Conservation (phyloP, 768 basidiomycete species). For the Stropharia rugosoannulata region DNA sequence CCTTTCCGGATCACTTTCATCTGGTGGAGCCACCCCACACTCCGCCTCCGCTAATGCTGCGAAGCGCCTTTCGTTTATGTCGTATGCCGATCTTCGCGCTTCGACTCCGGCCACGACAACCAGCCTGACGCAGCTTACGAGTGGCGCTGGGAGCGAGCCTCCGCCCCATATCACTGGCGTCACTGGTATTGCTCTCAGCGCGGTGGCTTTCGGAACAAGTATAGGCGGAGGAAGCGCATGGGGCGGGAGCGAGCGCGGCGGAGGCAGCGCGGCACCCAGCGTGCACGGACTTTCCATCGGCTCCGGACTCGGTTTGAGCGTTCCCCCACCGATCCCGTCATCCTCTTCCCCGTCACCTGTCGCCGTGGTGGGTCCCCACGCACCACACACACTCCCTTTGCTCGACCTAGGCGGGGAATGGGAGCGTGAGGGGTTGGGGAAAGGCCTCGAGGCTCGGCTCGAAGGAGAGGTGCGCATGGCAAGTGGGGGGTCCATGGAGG, state of each 20-base stretch:
- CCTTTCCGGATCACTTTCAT: conserved; percentile 11
- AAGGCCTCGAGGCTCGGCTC: conserved; percentile 79
- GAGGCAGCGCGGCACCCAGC: conserved; percentile 19
- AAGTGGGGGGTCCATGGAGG: background rate
- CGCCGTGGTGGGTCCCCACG: conserved; percentile 16
- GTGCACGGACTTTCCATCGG: conserved; percentile 21
- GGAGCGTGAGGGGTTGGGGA: conserved; percentile 83
- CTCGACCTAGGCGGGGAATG: conserved; percentile 79
- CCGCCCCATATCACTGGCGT: conserved; percentile 77
- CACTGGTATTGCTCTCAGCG: conserved; percentile 29
- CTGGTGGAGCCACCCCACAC: conserved; percentile 29
- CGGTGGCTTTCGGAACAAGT: conserved; percentile 5
- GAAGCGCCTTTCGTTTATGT: conserved; percentile 87
- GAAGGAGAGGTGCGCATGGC: conserved; percentile 33
- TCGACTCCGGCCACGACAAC: conserved; percentile 73
- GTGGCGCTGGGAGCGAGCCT: conserved; percentile 52
- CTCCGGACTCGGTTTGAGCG: background rate
- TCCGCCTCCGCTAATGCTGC: conserved; percentile 35
- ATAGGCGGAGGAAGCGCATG: conserved; percentile 9
- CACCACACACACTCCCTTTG: conserved; percentile 39
- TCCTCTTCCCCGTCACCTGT: conserved; percentile 25
- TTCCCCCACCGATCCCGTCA: background rate
- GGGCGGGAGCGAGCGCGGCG: conserved; percentile 17
- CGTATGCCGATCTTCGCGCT: conserved; percentile 81
- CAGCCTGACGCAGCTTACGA: conserved; percentile 72